Base-by-base conservation (phyloP, 257 asterid genomes). In the Jasminum sambac region DNA sequence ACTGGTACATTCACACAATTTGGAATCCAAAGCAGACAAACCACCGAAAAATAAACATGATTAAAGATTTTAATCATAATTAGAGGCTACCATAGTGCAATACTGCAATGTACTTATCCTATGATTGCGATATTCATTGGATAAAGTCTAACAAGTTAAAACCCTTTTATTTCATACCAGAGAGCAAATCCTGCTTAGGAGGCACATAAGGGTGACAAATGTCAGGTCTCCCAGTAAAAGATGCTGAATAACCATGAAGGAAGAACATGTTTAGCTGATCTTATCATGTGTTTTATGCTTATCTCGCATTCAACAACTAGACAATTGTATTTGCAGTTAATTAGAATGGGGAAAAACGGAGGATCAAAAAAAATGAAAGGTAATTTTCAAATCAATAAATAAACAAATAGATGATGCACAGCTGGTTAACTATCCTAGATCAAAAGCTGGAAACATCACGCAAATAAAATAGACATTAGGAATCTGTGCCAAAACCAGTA, bases 251-350 rank as follows among this genome's bases (percentile, higher is more conserved):
- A 26, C 24, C 66, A n/a, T 19, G 6, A 12, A n/a, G 30, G 6
- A 44, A 44, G 16, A 3, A 1, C 19, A 44, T 44, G 52, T 44
- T 44, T 44, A 1, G 17, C 16, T 44, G 16, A 44, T 16, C 52
- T 5, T 11, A 14, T 12, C 14, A 44, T 16, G 17, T 44, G 52
- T 2, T 44, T 44, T 16, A n/a, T 44, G 52, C 19, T 44, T 44
- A 5, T 44, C 19, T 44, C 16, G 24, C 64, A 70, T 69, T 59
- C 71, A 10, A 21, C 52, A 48, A 48, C 59, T 17, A 48, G 59
- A 48, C 8, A 0, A 6, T 17, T 17, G 59, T 23, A 48, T 17
- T 48, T 16, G 21, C 23, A 48, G 58, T 48, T n/a, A 14, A 21
- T 3, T 1, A 46, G 21, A 46, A 48, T 10, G 24, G 1, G 11